These are phyloP conservation scores for Claviceps digitariae DNA, from an alignment of 2,329 filamentous ascomycete genomes.

Conservation along the genomic window DNA sequence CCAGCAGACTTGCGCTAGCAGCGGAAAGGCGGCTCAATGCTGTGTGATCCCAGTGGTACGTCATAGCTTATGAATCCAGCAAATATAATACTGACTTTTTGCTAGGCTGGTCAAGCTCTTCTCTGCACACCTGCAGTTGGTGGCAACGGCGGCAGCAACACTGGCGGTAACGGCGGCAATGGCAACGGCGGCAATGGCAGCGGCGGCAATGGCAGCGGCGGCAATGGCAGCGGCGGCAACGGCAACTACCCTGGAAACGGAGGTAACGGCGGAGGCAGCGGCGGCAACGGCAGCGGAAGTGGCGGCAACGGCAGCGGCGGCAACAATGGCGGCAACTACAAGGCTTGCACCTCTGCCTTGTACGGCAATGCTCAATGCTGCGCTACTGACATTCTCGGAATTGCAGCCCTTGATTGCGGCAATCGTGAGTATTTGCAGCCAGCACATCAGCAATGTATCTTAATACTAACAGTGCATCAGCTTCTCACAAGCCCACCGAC, in stretches of 20 bases:
- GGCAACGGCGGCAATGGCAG: background rate
- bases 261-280: background rate
- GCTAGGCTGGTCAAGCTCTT: background rate
- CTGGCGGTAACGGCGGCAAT: background rate
- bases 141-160: background rate
- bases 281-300: background rate
- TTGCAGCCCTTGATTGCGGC: slow-evolving; percentile 5
- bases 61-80: background rate
- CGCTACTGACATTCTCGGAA: slow-evolving; percentile 2
- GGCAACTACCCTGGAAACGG: background rate
- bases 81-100: background rate
- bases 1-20: background rate
- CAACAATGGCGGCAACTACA: background rate
- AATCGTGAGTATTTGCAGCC: slow-evolving; percentile 5
- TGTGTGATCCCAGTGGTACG: slow-evolving; percentile 7
- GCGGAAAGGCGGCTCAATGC: slow-evolving; percentile 4
- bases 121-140: background rate
- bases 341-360: slow-evolving; percentile 2
- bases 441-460: background rate
- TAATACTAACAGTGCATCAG: background rate
- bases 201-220: background rate
- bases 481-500: background rate
- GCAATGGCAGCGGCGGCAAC: background rate
- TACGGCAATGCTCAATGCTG: slow-evolving; percentile 9
- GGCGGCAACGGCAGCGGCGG: background rate